Conservation (phyloP, 2,329 filamentous ascomycete genomes). For the Venturia nashicola region DNA sequence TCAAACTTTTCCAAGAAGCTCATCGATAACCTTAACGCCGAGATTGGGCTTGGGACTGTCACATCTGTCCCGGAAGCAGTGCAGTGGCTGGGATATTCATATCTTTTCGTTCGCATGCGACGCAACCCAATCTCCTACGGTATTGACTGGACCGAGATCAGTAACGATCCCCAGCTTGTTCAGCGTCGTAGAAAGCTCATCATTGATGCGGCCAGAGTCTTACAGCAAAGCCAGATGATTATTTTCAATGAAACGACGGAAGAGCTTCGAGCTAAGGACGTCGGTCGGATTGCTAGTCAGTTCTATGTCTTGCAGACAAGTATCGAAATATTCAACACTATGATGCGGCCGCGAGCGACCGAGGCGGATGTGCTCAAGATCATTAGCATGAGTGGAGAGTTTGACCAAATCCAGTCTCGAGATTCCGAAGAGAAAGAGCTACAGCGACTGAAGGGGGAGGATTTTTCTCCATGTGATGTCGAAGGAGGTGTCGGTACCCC, state of each 20-base stretch:
- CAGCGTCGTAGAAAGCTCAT: slow-evolving; percentile 75
- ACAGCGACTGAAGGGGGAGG: slow-evolving; percentile 56
- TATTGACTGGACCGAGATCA: slow-evolving; percentile 85
- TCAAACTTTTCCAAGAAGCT: slow-evolving; percentile 90
- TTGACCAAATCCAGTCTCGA: slow-evolving; percentile 88
- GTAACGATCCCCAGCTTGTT: slow-evolving; percentile 78
- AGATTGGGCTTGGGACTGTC: slow-evolving; percentile 86
- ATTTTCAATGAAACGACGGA: slow-evolving; percentile 94
- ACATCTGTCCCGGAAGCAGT: slow-evolving; percentile 89
- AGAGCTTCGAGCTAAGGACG: slow-evolving; percentile 85
- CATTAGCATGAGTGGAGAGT: slow-evolving; percentile 96
- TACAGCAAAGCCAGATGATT: slow-evolving; percentile 96
- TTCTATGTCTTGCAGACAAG: slow-evolving; percentile 91
- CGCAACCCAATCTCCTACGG: slow-evolving; percentile 84
- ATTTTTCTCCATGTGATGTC: slow-evolving; percentile 59
- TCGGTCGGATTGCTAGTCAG: slow-evolving; percentile 92
- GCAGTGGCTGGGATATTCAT: slow-evolving; percentile 96
- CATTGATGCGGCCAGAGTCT: slow-evolving; percentile 72
- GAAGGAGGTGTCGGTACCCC: slow-evolving; percentile 53
- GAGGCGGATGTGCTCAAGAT: slow-evolving; percentile 91
- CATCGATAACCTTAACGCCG: slow-evolving; percentile 93
- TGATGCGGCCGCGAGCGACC: slow-evolving; percentile 77
- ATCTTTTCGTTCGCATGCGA: slow-evolving; percentile 93
- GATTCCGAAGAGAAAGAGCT: slow-evolving; percentile 86
- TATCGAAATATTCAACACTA: slow-evolving; percentile 88